Conservation (phyloP, 2,329 filamentous ascomycete genomes). For the Cytospora mali region DNA sequence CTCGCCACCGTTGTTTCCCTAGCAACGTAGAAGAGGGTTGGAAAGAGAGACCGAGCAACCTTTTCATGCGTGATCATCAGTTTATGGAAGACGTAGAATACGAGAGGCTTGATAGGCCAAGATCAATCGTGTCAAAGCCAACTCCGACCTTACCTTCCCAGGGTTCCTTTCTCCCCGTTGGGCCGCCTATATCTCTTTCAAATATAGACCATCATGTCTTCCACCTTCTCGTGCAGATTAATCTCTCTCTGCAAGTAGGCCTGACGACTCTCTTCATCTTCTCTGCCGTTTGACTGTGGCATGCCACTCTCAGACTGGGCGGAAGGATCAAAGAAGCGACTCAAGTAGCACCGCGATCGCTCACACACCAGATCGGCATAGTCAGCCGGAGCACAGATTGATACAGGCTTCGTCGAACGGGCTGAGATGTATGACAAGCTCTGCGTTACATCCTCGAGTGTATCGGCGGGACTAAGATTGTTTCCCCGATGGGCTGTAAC, state of each 20-base stretch:
- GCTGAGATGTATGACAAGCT: constrained; percentile 71
- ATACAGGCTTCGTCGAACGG: constrained; percentile 70
- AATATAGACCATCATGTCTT: constrained; percentile 48
- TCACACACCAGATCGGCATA: constrained; percentile 75
- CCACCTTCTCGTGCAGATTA: constrained; percentile 38
- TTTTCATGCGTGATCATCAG: too few relatives aligned
- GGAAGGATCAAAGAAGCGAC: constrained; percentile 46
- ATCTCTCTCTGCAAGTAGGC: neutral
- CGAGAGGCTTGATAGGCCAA: neutral
- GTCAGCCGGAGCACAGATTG: constrained; percentile 71
- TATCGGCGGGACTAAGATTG: constrained; percentile 58
- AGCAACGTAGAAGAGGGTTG: neutral
- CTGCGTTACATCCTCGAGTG: constrained; percentile 65
- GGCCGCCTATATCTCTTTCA: constrained; percentile 30
- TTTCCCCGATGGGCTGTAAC: constrained; percentile 63
- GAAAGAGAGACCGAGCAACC: neutral
- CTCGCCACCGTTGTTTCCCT: neutral
- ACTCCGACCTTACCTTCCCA: too few relatives aligned
- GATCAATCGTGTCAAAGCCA: neutral
- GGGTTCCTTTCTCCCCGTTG: too few relatives aligned
- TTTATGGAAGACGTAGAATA: too few relatives aligned
- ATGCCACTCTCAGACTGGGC: constrained; percentile 34
- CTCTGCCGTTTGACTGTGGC: constrained; percentile 26
- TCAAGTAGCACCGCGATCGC: constrained; percentile 65
- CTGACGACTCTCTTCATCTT: constrained; percentile 18